Evolutionary conservation across 1,284 basidiomycete species (phyloP), one percentile per base, ranked within the genome.

Genomic region (Cutaneotrichosporon dermatis): DNA sequence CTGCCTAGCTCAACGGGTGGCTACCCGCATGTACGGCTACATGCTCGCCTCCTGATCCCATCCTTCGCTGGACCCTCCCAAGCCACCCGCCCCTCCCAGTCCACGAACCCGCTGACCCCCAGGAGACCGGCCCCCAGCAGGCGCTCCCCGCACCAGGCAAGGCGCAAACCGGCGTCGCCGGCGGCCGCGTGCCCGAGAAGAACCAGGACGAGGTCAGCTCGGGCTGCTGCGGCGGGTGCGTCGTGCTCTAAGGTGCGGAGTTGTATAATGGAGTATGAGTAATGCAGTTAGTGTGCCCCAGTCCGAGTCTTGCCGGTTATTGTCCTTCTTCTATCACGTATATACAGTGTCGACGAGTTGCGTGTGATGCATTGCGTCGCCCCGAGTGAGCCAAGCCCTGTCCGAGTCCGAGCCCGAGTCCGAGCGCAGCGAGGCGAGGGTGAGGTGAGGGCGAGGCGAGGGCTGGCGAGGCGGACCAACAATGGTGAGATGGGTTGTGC

Each of bases 151-250:
- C 79, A 42, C 80, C 81, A 25, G 80, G 79, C 51, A 78, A 76
- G 10, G 75, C 82, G 34, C 82, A 82, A 11, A 76, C 79, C 11
- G 84, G 83, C 67, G 82, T 78, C 59, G 76, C 80, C 54, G 83
- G 86, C 58, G 83, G 84, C 50, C 80, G 75, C 51, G 66, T 66
- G 16, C 61, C 65, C 36, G 69, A 70, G 51, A 68, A 68, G 46
- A 43, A 70, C 43, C 64, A 76, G 37, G 70, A 71, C 36, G 77
- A 83, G 41, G 71, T 73, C 44, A 76, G 80, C 55, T 77, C 80
- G 50, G 86, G 87, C 34, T 90, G 89, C 81, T 90, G 89, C 71
- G 80, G 80, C 34, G 83, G 85, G 57, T 90, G 88, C 70, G 84
- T 90, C 55, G 81, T 90, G 49, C 79, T 85, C 63, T 85, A 25